Percentiles rank a stretch among this genome's conserved stretches.
Conservation (phyloP, 202 grass and related monocot genomes). For the Schoenoplectus tabernaemontani region DNA sequence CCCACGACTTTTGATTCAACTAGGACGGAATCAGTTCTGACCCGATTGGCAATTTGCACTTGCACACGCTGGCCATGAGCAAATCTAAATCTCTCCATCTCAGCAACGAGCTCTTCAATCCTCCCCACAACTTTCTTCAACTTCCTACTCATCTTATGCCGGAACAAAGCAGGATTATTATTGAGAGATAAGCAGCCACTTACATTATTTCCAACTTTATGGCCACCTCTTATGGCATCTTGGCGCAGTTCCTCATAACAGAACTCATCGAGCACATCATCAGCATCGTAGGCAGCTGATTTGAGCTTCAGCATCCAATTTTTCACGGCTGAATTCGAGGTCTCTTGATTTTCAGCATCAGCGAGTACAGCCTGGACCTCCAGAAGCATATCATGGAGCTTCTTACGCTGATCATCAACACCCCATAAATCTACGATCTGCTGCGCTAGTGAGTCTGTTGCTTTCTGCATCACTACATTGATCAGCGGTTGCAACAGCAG, state of each 20-base stretch:
- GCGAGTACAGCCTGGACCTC: not conserved
- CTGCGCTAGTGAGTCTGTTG: not conserved
- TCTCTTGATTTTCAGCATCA: not conserved
- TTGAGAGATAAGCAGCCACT: not conserved
- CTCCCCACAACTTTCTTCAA: not conserved
- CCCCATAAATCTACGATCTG: not conserved
- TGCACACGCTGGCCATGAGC: too few relatives aligned
- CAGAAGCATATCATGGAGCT: not conserved
- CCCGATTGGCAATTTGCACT: not conserved
- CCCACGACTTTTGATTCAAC: constrained; percentile 10
- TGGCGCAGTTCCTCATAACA: constrained; percentile 6
- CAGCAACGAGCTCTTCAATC: not conserved
- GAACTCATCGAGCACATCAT: constrained; percentile 19
- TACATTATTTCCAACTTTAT: not conserved
- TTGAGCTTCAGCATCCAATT: constrained; percentile 8
- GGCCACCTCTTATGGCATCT: not conserved
- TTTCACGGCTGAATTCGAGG: not conserved
- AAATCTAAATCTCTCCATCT: constrained; percentile 12
- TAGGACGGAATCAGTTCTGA: not conserved
- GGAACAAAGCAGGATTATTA: constrained; percentile 5
- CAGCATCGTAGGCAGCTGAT: constrained; percentile 19
- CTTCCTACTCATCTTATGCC: constrained; percentile 9
- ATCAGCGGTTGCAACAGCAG: not conserved
- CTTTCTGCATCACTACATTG: not conserved
- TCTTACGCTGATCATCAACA: not conserved